These are phyloP conservation scores for Eucalyptus marginata DNA, from an alignment of 345 rosid species.

Conservation along the genomic window DNA sequence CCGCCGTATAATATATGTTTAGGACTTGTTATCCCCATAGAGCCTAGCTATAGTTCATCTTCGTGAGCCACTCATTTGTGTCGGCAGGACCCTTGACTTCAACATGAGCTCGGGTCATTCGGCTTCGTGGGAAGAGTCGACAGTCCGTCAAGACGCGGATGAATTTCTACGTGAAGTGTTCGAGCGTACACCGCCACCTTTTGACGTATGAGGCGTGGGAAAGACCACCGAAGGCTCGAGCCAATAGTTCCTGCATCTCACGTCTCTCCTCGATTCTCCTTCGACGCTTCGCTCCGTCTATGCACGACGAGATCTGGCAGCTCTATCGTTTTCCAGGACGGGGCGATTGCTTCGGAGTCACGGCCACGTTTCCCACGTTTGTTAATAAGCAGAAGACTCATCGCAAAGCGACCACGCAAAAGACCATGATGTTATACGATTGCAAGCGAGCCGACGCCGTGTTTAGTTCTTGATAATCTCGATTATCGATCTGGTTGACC, in stretches of 20 bases:
- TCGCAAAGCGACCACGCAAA: neutral
- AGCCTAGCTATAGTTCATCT: neutral
- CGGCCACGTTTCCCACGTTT: neutral
- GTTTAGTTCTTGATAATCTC: neutral
- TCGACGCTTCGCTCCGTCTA: neutral
- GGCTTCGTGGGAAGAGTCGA: neutral
- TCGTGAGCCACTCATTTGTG: neutral
- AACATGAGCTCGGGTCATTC: neutral
- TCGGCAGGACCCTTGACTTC: neutral
- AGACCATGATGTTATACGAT: neutral
- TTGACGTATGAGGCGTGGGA: neutral
- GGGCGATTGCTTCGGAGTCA: neutral
- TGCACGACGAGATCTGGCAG: neutral
- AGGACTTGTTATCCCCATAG: neutral
- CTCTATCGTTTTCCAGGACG: neutral
- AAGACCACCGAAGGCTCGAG: neutral
- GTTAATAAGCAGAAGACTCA: neutral
- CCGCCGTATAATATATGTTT: too few relatives aligned
- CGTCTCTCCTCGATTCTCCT: neutral
- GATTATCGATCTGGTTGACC: neutral
- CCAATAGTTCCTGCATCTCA: neutral
- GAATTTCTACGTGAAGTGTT: neutral
- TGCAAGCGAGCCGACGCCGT: neutral
- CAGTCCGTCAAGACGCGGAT: neutral
- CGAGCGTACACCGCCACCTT: neutral